Evolutionary conservation across 306 rosid species (phyloP).

Genomic region (Prunus mongolica): DNA sequence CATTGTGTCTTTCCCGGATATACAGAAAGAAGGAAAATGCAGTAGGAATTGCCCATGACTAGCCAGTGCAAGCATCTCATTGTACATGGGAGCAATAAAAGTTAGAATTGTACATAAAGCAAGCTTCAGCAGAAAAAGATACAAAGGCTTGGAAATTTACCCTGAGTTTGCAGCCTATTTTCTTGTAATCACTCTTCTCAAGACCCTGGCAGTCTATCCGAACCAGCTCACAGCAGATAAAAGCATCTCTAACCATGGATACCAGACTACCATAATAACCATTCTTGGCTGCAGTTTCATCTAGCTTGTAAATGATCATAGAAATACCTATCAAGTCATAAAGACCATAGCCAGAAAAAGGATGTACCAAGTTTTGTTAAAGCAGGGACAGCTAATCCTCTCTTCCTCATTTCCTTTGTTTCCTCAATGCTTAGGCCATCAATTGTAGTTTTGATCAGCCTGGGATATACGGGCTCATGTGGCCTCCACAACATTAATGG

Average conservation of each 20-base stretch:
- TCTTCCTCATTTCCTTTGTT: constrained; percentile 88
- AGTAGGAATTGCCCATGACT: neutral
- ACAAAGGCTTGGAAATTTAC: constrained; percentile 27
- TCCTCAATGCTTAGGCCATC: constrained; percentile 79
- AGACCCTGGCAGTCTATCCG: constrained; percentile 88
- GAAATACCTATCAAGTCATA: neutral
- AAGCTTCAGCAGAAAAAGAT: neutral
- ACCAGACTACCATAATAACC: constrained; percentile 78
- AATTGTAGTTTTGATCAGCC: constrained; percentile 80
- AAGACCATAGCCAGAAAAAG: constrained; percentile 5
- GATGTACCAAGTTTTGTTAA: constrained; percentile 76
- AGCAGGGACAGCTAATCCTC: constrained; percentile 72
- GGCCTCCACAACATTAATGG: constrained; percentile 98
- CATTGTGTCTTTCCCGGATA: no score
- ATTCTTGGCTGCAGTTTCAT: constrained; percentile 69
- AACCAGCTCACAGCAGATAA: constrained; percentile 59
- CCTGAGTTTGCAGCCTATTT: constrained; percentile 93
- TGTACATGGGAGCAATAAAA: neutral
- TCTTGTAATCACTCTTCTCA: constrained; percentile 88
- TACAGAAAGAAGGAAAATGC: neutral
- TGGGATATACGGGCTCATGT: constrained; percentile 84
- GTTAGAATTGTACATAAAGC: neutral
- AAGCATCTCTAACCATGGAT: constrained; percentile 94
- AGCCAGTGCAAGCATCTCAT: neutral
- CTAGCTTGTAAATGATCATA: constrained; percentile 11